These are phyloP conservation scores for Fonsecaea erecta DNA, from an alignment of 2,329 filamentous ascomycete species.

Conservation along the genomic window DNA sequence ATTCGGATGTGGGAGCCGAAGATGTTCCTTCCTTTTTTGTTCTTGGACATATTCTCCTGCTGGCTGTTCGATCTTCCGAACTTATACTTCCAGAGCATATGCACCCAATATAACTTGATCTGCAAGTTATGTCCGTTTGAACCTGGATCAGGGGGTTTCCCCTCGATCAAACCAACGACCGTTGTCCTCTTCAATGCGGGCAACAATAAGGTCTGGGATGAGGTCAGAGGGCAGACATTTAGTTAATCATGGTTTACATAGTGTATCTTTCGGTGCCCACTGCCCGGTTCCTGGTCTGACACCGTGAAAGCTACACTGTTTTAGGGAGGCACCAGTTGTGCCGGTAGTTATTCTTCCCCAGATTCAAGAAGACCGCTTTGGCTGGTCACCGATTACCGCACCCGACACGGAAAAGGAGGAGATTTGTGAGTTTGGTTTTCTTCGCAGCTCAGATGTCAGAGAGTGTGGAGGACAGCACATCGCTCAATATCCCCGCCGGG, in stretches of 20 bases:
- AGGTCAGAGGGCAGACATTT: background rate
- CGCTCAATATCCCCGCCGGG: constrained; percentile 1
- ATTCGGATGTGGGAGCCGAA: background rate
- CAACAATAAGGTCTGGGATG: background rate
- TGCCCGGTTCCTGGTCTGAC: background rate
- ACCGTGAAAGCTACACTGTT: constrained; percentile 7
- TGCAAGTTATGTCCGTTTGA: background rate
- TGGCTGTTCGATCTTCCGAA: background rate
- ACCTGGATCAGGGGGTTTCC: background rate
- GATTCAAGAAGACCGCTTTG: constrained; percentile 3
- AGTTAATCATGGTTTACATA: background rate
- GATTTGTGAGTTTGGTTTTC: background rate
- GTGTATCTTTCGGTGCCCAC: background rate
- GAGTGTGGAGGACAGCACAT: constrained; percentile 11
- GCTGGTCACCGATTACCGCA: constrained; percentile 5
- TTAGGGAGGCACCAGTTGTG: constrained; percentile 3
- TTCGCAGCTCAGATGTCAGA: background rate
- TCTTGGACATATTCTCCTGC: background rate
- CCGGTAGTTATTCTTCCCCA: constrained; percentile 7
- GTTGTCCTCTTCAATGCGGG: background rate
- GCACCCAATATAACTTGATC: background rate
- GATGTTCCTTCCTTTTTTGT: background rate
- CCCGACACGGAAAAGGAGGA: constrained; percentile 6
- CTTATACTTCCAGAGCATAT: background rate
- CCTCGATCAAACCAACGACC: background rate